A percentile compares a stretch with the other conserved stretches of the same genome.
These are phyloP conservation scores for Gastrolobium villosum DNA, from an alignment of 306 rosid species.

Conservation along the genomic window DNA sequence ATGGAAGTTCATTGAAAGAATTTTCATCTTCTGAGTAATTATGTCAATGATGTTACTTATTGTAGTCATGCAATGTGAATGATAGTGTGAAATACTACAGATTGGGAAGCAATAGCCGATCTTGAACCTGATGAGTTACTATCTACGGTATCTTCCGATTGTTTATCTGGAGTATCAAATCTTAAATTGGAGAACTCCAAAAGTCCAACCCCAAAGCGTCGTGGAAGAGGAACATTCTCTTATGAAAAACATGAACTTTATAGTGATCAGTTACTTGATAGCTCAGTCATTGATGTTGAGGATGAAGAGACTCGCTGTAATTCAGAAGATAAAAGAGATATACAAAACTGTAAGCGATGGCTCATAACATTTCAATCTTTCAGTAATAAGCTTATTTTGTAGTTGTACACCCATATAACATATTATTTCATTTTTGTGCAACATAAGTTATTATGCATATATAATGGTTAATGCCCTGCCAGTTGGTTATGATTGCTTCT, in stretches of 20 bases:
- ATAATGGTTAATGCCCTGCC: not conserved
- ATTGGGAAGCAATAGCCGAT: conserved; percentile 97
- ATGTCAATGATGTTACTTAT: conserved; percentile 14
- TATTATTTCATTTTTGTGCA: conserved; percentile 7
- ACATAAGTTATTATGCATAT: not conserved
- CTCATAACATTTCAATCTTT: conserved; percentile 23
- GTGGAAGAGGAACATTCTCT: conserved; percentile 96
- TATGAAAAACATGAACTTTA: conserved; percentile 72
- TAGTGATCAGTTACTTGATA: conserved; percentile 71
- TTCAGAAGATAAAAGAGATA: conserved; percentile 58
- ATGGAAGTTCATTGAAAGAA: not conserved
- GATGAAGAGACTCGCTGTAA: conserved; percentile 50
- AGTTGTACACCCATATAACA: not conserved
- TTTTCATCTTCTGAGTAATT: not conserved
- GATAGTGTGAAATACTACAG: conserved; percentile 59
- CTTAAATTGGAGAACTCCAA: conserved; percentile 62
- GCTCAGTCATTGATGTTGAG: conserved; percentile 51
- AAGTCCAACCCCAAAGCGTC: conserved; percentile 70
- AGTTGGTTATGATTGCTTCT: conserved; percentile 22
- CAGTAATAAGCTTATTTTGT: conserved; percentile 18
- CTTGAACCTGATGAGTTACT: conserved; percentile 71
- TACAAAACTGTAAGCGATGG: conserved; percentile 60
- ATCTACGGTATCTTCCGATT: conserved; percentile 55
- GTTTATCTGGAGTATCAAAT: conserved; percentile 65
- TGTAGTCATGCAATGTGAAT: conserved; percentile 31